These are phyloP conservation scores for Pavlovales sp. DNA, from an alignment of 208 protist species.

Conservation along the genomic window DNA sequence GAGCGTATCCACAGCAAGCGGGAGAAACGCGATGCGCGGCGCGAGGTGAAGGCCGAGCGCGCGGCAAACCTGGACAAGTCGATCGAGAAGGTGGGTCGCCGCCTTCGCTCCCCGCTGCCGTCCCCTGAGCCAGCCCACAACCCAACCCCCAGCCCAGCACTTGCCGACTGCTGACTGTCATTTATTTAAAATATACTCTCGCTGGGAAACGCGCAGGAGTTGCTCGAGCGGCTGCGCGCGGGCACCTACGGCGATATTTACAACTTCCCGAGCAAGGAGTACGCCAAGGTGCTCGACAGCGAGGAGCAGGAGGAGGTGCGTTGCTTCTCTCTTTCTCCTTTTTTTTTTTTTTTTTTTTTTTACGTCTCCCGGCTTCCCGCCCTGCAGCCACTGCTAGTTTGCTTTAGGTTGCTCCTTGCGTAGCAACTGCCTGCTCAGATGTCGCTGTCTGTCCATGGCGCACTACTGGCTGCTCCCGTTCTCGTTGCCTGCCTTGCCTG, in stretches of 20 bases:
- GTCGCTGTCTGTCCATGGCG: too few species aligned
- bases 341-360: background rate
- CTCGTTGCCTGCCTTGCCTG: background rate
- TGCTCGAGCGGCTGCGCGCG: conserved; percentile 82
- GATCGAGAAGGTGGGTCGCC: too few species aligned
- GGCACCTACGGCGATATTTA: conserved; percentile 70
- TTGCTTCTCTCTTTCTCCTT: background rate
- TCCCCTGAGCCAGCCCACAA: too few species aligned
- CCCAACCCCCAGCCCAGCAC: too few species aligned
- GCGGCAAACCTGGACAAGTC: conserved; percentile 89
- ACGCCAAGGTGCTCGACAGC: conserved; percentile 50
- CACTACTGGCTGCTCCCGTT: too few species aligned
- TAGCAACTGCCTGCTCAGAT: too few species aligned
- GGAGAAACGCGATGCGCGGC: conserved; percentile 71
- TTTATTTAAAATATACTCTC: too few species aligned
- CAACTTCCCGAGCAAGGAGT: conserved; percentile 67
- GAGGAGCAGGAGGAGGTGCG: background rate
- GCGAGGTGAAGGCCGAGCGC: conserved; percentile 90
- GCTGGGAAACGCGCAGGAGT: too few species aligned
- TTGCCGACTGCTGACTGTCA: too few species aligned
- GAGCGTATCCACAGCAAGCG: conserved; percentile 90
- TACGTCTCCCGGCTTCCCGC: background rate
- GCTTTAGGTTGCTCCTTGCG: too few species aligned
- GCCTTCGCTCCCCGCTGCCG: too few species aligned
- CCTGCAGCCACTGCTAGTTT: background rate